These are phyloP conservation scores for Isatis tinctoria DNA, from an alignment of 345 rosid genomes.

Conservation along the genomic window DNA sequence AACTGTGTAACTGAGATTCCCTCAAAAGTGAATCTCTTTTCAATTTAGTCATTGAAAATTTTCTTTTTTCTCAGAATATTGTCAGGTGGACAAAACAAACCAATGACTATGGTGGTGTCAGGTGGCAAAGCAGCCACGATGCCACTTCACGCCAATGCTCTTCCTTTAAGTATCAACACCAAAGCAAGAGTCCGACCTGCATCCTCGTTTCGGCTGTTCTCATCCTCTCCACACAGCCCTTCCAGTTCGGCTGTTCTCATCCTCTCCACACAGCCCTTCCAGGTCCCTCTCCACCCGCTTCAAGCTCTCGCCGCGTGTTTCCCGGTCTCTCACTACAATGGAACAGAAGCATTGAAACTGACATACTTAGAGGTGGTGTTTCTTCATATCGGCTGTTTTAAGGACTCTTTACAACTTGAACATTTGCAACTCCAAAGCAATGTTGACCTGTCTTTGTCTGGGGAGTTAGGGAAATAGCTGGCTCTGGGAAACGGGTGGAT, in stretches of 20 bases:
- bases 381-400: background rate
- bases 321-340: constrained; percentile 33
- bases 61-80: background rate
- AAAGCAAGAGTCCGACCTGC: background rate
- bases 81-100: background rate
- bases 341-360: constrained; percentile 53
- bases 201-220: constrained; percentile 22
- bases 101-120: constrained; percentile 24
- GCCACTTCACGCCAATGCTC: constrained; percentile 18
- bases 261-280: no score
- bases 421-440: background rate
- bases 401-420: background rate
- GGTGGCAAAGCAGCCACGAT: constrained; percentile 17
- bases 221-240: constrained; percentile 21
- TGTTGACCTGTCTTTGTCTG: constrained; percentile 7
- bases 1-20: background rate
- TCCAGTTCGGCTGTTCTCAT: no score
- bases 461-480: constrained; percentile 75
- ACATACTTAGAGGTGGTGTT: constrained; percentile 75
- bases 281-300: constrained; percentile 18
- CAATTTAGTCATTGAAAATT: background rate
- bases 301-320: constrained; percentile 33
- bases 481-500: constrained; percentile 78
- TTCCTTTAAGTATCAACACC: constrained; percentile 26
- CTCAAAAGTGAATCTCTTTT: background rate